Conservation (phyloP, 2,329 filamentous ascomycete genomes). For the Pseudogymnoascus sp. region DNA sequence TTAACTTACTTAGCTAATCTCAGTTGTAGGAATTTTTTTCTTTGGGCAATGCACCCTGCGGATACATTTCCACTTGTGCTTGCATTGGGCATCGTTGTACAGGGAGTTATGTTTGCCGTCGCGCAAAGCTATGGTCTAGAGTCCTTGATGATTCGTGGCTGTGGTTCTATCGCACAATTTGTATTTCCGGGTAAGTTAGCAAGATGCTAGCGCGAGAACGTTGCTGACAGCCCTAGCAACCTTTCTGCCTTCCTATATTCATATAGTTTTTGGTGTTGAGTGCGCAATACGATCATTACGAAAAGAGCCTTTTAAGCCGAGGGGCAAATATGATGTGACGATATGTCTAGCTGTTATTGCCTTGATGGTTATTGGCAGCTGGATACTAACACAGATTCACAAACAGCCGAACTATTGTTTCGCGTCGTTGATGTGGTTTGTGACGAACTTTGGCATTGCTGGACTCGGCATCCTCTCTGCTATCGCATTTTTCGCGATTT, state of each 20-base stretch:
- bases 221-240: constrained; percentile 42
- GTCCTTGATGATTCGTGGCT: constrained; percentile 43
- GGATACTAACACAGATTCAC: constrained; percentile 50
- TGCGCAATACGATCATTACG: constrained; percentile 47
- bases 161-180: constrained; percentile 46
- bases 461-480: constrained; percentile 47
- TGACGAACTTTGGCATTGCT: constrained; percentile 50
- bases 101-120: constrained; percentile 49
- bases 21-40: constrained; percentile 25
- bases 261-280: constrained; percentile 58
- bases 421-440: constrained; percentile 59
- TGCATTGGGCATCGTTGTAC: constrained; percentile 48
- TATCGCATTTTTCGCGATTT: constrained; percentile 42
- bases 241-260: constrained; percentile 58
- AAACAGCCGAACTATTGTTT: constrained; percentile 54
- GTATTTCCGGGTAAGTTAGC: constrained; percentile 49
- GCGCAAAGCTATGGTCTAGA: constrained; percentile 49
- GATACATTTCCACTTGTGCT: constrained; percentile 46
- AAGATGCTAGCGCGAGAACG: neutral
- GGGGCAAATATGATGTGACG: constrained; percentile 51
- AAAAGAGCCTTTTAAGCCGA: constrained; percentile 47
- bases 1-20: neutral
- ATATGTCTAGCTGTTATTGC: constrained; percentile 47
- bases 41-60: constrained; percentile 28
- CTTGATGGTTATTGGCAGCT: constrained; percentile 46